These are phyloP conservation scores for Aspergillus chevalieri DNA, from an alignment of 2,329 filamentous ascomycete genomes.

Conservation along the genomic window DNA sequence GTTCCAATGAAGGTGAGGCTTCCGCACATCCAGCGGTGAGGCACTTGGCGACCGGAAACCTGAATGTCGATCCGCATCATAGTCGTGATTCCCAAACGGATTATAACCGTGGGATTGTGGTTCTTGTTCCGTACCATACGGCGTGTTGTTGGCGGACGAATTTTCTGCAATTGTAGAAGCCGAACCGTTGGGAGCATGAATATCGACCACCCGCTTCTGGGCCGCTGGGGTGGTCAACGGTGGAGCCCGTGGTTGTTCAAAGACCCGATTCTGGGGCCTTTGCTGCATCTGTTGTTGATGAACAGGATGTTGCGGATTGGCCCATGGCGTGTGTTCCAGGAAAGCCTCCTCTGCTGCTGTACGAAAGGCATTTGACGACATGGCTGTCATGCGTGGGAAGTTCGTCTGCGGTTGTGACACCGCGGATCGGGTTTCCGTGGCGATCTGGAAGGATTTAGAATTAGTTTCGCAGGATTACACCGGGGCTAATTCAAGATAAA, in stretches of 20 bases:
- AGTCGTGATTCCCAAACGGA: slow-evolving; percentile 26
- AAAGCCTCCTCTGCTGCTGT: slow-evolving; percentile 74
- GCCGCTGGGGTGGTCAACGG: slow-evolving; percentile 38
- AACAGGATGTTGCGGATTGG: slow-evolving; percentile 75
- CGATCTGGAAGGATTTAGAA: slow-evolving; percentile 17
- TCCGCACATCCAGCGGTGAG: slow-evolving; percentile 35
- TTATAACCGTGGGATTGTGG: slow-evolving; percentile 16
- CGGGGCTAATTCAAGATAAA: slow-evolving; percentile 15
- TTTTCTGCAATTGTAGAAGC: slow-evolving; percentile 43
- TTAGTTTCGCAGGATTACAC: not conserved
- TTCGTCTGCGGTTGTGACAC: slow-evolving; percentile 11
- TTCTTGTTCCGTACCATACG: slow-evolving; percentile 35
- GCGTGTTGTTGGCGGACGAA: slow-evolving; percentile 38
- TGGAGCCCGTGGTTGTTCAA: slow-evolving; percentile 29
- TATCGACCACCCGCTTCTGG: slow-evolving; percentile 39
- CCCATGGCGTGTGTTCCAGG: slow-evolving; percentile 84
- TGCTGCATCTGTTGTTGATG: slow-evolving; percentile 48
- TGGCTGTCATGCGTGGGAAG: slow-evolving; percentile 27
- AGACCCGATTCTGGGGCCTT: slow-evolving; percentile 25
- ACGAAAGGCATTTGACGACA: slow-evolving; percentile 28
- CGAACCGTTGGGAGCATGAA: slow-evolving; percentile 39
- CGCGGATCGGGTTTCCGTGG: slow-evolving; percentile 21
- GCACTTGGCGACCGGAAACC: slow-evolving; percentile 33
- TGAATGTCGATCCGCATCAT: slow-evolving; percentile 28
- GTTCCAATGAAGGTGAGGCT: slow-evolving; percentile 26